Base-by-base conservation (phyloP, 345 rosid species). In the Raphanus sativus region DNA sequence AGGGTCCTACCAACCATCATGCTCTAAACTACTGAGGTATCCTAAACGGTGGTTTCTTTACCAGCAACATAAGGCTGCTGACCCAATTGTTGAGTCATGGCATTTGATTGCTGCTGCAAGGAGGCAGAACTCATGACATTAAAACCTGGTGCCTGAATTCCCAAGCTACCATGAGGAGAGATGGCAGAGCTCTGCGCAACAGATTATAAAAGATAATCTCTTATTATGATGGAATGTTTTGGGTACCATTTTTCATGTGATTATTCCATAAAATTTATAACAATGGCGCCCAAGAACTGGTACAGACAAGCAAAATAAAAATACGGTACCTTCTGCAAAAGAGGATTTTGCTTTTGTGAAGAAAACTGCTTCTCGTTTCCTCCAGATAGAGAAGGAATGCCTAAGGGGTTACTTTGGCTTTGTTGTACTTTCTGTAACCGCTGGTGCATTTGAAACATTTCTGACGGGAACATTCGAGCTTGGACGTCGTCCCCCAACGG, bases 331-430 rank as follows among this genome's bases (percentile, higher is more conserved):
- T 90, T 96, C 54, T 85, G 91, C 84, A 89, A 64, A 40, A 87
- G 87, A 70, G 94, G 90, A 77, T 83, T 91, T 78, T 91, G 88
- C 71, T 87, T 97, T 65, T 86, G 96, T 33, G 93, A 76, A 81
- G 99, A 84, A 79, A 91, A 93, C 85, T 93, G 98, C 83, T 91
- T 92, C 80, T 87, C 93, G 70, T 78, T 89, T 84, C 92, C 98
- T 81, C 87, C 94, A 69, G 84, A 74, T 62, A 87, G 88, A 71
- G 92, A 64, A 56, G 91, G 90, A 78, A 89, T 88, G 65, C 90
- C 89, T 68, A 90, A 86, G 80, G 86, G 84, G 73, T 74, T 87
- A 68, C 91, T 81, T 6, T 89, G 93, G 76, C 96, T 89, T 76
- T 90, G 96, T 78, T 95, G 97, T 71, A 91, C 94, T 82, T 89